Conservation (phyloP, 2,329 filamentous ascomycete genomes). For the Fusarium citri region DNA sequence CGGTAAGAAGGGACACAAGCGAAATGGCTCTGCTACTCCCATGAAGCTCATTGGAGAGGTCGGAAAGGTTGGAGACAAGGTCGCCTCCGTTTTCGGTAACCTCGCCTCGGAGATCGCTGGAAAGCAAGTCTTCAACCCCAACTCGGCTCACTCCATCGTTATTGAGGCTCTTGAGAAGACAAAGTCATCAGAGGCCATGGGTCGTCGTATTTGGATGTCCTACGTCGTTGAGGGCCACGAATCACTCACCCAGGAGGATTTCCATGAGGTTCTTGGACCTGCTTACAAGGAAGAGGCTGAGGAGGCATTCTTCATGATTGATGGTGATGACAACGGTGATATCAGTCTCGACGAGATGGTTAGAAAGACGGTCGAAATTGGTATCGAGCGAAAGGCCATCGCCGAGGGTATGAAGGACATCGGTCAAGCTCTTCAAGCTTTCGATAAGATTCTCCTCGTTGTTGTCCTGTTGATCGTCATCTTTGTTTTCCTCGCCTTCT, state of each 20-base stretch:
- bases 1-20: constrained; percentile 62
- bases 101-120: constrained; percentile 95
- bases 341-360: constrained; percentile 97
- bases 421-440: constrained; percentile 89
- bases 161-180: constrained; percentile 89
- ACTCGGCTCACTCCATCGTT: constrained; percentile 89
- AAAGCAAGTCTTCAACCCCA: constrained; percentile 94
- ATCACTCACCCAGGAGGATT: constrained; percentile 80
- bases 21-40: constrained; percentile 75
- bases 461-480: constrained; percentile 84
- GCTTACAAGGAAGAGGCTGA: constrained; percentile 82
- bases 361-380: constrained; percentile 84
- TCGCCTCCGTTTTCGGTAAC: constrained; percentile 92
- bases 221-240: constrained; percentile 93
- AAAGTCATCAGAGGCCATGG: constrained; percentile 87
- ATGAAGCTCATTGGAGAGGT: constrained; percentile 82
- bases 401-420: constrained; percentile 97
- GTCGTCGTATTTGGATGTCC: constrained; percentile 97
- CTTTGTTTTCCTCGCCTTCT: constrained; percentile 89
- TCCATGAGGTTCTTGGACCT: constrained; percentile 86
- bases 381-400: constrained; percentile 88
- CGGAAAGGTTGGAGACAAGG: constrained; percentile 88
- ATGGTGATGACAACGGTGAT: constrained; percentile 91
- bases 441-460: constrained; percentile 86
- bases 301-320: constrained; percentile 83